Conservation (phyloP, 805 yeast genomes). For the Lachancea dasiensis region DNA sequence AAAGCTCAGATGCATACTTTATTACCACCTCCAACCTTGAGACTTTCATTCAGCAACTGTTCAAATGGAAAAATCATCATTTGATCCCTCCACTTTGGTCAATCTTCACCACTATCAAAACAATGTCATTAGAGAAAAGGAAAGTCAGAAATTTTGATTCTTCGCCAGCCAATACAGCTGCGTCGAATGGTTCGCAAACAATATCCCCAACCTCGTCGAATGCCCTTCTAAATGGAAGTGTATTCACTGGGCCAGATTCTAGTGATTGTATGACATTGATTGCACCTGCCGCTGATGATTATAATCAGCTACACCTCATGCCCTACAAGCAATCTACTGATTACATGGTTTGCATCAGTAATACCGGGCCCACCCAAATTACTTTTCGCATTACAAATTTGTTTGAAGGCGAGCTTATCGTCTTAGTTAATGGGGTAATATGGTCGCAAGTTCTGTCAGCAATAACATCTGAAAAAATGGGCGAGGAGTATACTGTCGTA, state of each 20-base stretch:
- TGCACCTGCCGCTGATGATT: slow-evolving; percentile 30
- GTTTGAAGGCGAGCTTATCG: slow-evolving; percentile 37
- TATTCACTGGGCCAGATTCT: slow-evolving; percentile 27
- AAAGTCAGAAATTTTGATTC: slow-evolving; percentile 36
- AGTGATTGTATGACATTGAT: slow-evolving; percentile 34
- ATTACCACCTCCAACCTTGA: slow-evolving; percentile 25
- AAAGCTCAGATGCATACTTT: slow-evolving; percentile 2
- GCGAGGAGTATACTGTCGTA: slow-evolving; percentile 49
- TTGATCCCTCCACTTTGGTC: slow-evolving; percentile 49
- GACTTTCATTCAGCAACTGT: slow-evolving; percentile 28
- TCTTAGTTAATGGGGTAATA: slow-evolving; percentile 56
- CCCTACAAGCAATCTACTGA: slow-evolving; percentile 29
- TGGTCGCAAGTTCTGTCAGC: slow-evolving; percentile 64
- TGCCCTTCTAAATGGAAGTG: slow-evolving; percentile 25
- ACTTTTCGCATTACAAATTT: slow-evolving; percentile 46
- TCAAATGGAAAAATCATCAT: slow-evolving; percentile 24
- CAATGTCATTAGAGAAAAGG: slow-evolving; percentile 42
- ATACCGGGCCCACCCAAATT: slow-evolving; percentile 47
- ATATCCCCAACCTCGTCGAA: slow-evolving; percentile 21
- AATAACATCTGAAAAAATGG: slow-evolving; percentile 31
- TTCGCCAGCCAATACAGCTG: slow-evolving; percentile 1
- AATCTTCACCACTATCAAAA: slow-evolving; percentile 43
- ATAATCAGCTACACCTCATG: slow-evolving; percentile 25
- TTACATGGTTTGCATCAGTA: slow-evolving; percentile 39
- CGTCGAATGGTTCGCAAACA: slow-evolving; percentile 11